Base-by-base conservation (phyloP, 139 green algal genomes). In the Chlorella sp. region DNA sequence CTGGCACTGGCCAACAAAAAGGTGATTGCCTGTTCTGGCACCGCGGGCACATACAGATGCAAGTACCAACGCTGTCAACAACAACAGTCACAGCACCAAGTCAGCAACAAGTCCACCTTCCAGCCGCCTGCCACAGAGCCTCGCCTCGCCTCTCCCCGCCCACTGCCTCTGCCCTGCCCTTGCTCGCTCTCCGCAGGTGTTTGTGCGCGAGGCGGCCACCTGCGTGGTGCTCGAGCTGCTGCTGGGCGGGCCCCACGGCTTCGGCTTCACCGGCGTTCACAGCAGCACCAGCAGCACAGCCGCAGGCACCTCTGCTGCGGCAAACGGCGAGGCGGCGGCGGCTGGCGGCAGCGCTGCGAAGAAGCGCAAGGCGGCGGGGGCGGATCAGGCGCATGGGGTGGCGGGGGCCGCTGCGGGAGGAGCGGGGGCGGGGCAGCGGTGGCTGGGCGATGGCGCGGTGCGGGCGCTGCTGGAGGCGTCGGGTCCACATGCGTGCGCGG, bases 121-220 rank as follows among this genome's bases (percentile, higher is more conserved):
- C n/a, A n/a, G n/a, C n/a, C n/a, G n/a, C n/a, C n/a, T n/a, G n/a
- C n/a, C n/a, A n/a, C n/a, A n/a, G n/a, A n/a, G n/a, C n/a, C n/a
- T n/a, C n/a, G n/a, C n/a, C n/a, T n/a, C n/a, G n/a, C n/a, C n/a
- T n/a, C n/a, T n/a, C n/a, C n/a, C n/a, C n/a, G n/a, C n/a, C n/a
- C n/a, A n/a, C n/a, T n/a, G n/a, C n/a, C n/a, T n/a, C n/a, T n/a
- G n/a, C n/a, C n/a, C n/a, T n/a, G n/a, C n/a, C n/a, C n/a, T n/a
- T n/a, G n/a, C n/a, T n/a, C n/a, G n/a, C n/a, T n/a, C n/a, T n/a
- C n/a, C n/a, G n/a, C n/a, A n/a, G n/a, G 71, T 69, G 0, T 96
- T 93, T 62, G 77, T 95, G 65, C 73, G 84, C 2, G 91, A 96
- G 75, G 80, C 51, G 14, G 73, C 84, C 23, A 76, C 76, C 34